These are phyloP conservation scores for Plectosphaerella plurivora DNA, from an alignment of 2,329 filamentous ascomycete species.

Conservation along the genomic window DNA sequence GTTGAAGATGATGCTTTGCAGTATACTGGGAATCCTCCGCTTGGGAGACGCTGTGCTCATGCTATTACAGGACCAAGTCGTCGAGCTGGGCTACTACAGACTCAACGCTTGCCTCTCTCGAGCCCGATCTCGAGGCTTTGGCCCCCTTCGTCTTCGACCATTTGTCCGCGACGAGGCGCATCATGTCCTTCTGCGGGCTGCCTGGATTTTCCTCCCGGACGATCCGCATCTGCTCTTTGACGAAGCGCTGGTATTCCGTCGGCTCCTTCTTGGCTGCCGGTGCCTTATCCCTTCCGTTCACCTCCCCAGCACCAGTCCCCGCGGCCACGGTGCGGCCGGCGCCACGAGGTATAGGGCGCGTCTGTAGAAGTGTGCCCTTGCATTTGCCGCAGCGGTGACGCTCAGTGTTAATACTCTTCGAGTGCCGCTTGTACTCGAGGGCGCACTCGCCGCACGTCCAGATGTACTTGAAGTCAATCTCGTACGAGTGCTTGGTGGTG, in stretches of 20 bases:
- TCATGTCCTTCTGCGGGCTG: conserved; percentile 62
- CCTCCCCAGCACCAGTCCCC: conserved; percentile 7
- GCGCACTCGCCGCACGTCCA: conserved; percentile 74
- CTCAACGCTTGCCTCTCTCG: conserved; percentile 1
- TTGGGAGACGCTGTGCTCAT: too few relatives aligned
- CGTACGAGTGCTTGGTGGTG: conserved; percentile 85
- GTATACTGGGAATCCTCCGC: too few relatives aligned
- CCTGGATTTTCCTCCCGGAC: conserved; percentile 53
- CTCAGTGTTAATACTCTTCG: conserved; percentile 72
- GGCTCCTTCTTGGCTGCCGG: conserved; percentile 13
- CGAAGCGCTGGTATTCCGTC: conserved; percentile 45
- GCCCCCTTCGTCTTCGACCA: conserved; percentile 51
- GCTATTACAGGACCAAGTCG: conserved; percentile 1
- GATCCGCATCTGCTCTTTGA: conserved; percentile 64
- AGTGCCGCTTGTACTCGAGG: conserved; percentile 76
- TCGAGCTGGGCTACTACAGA: conserved; percentile 2
- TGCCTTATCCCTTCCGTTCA: conserved; percentile 4
- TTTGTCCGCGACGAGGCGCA: conserved; percentile 60
- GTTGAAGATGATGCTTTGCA: too few relatives aligned
- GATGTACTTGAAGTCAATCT: conserved; percentile 87
- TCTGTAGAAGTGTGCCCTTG: conserved; percentile 66
- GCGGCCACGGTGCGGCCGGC: neutral
- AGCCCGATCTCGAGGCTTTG: conserved; percentile 18
- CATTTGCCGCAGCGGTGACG: conserved; percentile 76
- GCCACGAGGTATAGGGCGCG: conserved; percentile 67